These are phyloP conservation scores for Pyrenophora tritici-repentis DNA, from an alignment of 2,329 filamentous ascomycete genomes.

Conservation along the genomic window DNA sequence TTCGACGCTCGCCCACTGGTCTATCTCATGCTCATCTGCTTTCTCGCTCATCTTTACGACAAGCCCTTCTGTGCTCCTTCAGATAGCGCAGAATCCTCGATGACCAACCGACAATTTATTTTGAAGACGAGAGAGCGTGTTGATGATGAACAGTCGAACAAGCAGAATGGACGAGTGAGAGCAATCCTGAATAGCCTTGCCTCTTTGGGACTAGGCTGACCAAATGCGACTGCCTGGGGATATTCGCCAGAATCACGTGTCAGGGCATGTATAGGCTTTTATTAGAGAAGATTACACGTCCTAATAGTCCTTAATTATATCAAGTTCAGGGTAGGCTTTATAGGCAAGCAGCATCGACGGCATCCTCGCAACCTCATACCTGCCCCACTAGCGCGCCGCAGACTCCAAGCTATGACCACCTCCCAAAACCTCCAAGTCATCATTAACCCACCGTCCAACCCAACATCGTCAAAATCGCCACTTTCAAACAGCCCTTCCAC, in stretches of 20 bases:
- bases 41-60: conserved; percentile 21
- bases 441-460: conserved; percentile 13
- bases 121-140: neutral
- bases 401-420: conserved; percentile 36
- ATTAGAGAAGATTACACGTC: neutral
- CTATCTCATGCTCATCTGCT: conserved; percentile 46
- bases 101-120: neutral
- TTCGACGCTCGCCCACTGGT: conserved; percentile 72
- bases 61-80: neutral
- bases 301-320: no score
- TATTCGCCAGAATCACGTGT: neutral
- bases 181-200: conserved; percentile 9
- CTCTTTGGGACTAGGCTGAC: conserved; percentile 9
- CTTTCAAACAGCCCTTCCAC: conserved; percentile 26
- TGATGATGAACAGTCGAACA: conserved; percentile 2
- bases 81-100: neutral
- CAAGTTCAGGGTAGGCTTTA: no score
- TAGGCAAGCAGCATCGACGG: no score
- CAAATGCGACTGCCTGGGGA: conserved; percentile 11
- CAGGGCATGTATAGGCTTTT: neutral
- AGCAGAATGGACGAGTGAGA: neutral
- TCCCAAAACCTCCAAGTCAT: conserved; percentile 23
- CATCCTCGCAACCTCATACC: neutral
- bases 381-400: conserved; percentile 11
- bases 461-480: conserved; percentile 18